phyloP scores from a whole-genome alignment of 2,329 filamentous ascomycete species.

The Colletotrichum paranaense region DNA sequence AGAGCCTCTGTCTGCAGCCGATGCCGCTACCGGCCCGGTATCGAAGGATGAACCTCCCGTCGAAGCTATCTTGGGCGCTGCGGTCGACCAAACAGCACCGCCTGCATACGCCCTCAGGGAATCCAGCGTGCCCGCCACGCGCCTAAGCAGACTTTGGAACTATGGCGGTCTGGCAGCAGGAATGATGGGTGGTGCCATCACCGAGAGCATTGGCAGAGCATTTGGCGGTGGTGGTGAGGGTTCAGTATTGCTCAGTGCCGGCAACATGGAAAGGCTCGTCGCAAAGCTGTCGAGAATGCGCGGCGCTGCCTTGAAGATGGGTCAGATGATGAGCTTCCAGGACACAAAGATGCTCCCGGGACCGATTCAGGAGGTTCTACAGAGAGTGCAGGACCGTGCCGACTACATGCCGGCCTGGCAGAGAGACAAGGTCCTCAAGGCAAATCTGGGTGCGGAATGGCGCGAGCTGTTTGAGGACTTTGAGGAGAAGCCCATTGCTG shows the following conservation, averaged over 20 bases:
- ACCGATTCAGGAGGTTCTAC: constrained; percentile 88
- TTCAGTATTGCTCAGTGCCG: constrained; percentile 87
- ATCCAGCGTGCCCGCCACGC: constrained; percentile 89
- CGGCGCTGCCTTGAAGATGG: constrained; percentile 94
- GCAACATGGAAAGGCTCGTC: constrained; percentile 93
- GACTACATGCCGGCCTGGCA: constrained; percentile 99
- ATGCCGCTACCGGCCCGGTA: not conserved
- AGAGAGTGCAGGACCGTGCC: constrained; percentile 94
- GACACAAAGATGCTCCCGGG: constrained; percentile 94
- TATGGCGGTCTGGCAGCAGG: constrained; percentile 93
- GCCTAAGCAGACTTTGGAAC: constrained; percentile 91
- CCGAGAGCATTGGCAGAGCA: constrained; percentile 83
- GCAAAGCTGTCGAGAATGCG: constrained; percentile 95
- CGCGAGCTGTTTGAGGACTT: constrained; percentile 85
- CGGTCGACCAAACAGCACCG: constrained; percentile 1
- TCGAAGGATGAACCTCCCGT: not conserved
- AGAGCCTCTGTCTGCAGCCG: not conserved
- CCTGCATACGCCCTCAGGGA: constrained; percentile 76
- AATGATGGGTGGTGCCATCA: constrained; percentile 93
- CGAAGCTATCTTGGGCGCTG: constrained; percentile 4
- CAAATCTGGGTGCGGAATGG: constrained; percentile 88
- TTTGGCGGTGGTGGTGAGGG: constrained; percentile 76
- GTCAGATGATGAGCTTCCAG: constrained; percentile 98
- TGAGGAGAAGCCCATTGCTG: constrained; percentile 91
- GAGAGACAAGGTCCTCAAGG: constrained; percentile 82